Conservation (phyloP, 2,329 filamentous ascomycete species). For the Scytalidium lignicola region DNA sequence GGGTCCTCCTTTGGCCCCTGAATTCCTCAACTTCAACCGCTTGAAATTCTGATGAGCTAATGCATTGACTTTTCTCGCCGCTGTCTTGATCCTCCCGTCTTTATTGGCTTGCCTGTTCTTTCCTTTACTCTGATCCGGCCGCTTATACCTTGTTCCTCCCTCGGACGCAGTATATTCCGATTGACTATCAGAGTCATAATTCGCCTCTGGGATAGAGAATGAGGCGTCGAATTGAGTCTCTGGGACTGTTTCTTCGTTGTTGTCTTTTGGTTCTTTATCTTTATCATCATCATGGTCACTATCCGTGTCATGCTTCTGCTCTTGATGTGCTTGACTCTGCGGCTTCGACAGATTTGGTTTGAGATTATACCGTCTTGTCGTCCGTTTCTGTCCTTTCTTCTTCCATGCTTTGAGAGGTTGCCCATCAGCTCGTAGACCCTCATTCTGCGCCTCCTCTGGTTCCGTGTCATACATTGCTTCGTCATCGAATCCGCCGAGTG, state of each 20-base stretch:
- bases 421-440: conserved; percentile 45
- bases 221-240: conserved; percentile 19
- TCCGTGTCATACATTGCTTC: conserved; percentile 53
- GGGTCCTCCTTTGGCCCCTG: conserved; percentile 56
- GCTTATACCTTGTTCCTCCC: conserved; percentile 27
- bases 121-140: conserved; percentile 25
- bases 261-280: conserved; percentile 33
- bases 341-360: conserved; percentile 47
- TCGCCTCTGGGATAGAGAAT: conserved; percentile 5
- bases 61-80: conserved; percentile 56
- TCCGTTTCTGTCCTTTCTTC: conserved; percentile 80
- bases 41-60: conserved; percentile 63
- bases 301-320: conserved; percentile 24
- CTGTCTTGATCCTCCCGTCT: conserved; percentile 43
- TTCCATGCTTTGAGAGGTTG: conserved; percentile 63
- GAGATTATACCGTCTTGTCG: conserved; percentile 65
- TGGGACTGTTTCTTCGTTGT: conserved; percentile 22
- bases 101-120: conserved; percentile 17
- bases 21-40: conserved; percentile 57
- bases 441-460: conserved; percentile 34
- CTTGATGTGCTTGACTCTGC: conserved; percentile 28
- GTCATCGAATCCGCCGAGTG: conserved; percentile 60
- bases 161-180: conserved; percentile 29
- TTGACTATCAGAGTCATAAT: conserved; percentile 25
- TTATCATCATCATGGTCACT: conserved; percentile 29